Base-by-base conservation (phyloP, 2,329 filamentous ascomycete species). In the Lecanicillium sp. region DNA sequence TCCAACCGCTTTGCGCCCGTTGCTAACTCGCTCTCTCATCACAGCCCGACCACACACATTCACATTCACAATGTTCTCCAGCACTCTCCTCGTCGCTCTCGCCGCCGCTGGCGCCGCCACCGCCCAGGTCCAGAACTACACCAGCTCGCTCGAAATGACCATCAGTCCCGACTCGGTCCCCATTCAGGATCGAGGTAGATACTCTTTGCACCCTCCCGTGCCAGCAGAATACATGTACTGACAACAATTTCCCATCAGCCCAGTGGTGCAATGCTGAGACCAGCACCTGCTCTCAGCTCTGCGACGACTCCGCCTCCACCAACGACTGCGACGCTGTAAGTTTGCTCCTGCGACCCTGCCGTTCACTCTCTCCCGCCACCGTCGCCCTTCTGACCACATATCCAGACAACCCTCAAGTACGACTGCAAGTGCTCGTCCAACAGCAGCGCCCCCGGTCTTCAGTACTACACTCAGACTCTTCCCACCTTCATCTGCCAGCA, bases 391-490 rank as follows among this genome's bases (percentile, higher is more conserved):
- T 36, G 3, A 19, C 4, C 11, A 15, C 14, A 11, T 39, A 4
- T 21, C 17, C 26, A 77, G 71, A 45, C 47, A 33, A 67, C 66
- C 36, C 67, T 80, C 36, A 54, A 62, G 45, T 80, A 69, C 63
- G 54, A 59, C 14, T 81, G 77, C 62, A 67, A 62, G 14, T 80
- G 77, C 67, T 45, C 58, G 27, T 56, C 62, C 53, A 77, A 79
- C 62, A 64, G 60, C 56, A 70, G 68, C 39, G 65, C 67, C 6
- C 75, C 77, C 12, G 73, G 72, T 50, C 69, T 81, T 38, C 65
- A 77, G 61, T 70, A 73, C 61, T 81, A 77, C 65, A 56, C 52
- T 41, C 70, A 78, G 66, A 77, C 75, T 3, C 64, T 81, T 54
- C 70, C 71, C 40, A 69, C 65, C 49, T 78, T 74, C 58, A 70